Conservation (phyloP, 2,329 filamentous ascomycete genomes). For the Pseudocercospora fijiensis region DNA sequence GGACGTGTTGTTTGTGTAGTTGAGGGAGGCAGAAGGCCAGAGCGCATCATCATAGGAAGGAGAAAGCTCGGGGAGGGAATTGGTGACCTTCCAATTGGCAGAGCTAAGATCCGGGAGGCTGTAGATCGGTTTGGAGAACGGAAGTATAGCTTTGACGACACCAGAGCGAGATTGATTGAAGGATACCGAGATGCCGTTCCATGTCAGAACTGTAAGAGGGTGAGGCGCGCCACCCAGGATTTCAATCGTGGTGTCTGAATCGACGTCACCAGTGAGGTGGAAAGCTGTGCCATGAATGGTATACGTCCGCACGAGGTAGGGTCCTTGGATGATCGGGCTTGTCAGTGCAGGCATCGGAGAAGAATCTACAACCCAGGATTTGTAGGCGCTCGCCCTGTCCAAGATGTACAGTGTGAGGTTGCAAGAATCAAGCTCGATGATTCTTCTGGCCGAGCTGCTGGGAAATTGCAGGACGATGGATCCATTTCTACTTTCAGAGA, state of each 20-base stretch:
- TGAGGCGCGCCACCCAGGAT: conserved; percentile 62
- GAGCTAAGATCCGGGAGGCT: conserved; percentile 58
- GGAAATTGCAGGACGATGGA: conserved; percentile 56
- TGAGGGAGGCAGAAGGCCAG: conserved; percentile 63
- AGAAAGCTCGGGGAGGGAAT: conserved; percentile 69
- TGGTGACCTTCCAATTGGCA: conserved; percentile 66
- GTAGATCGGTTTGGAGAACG: conserved; percentile 53
- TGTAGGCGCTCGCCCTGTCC: conserved; percentile 66
- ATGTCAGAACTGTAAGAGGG: conserved; percentile 54
- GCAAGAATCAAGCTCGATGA: conserved; percentile 49
- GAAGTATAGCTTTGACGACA: conserved; percentile 53
- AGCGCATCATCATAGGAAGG: conserved; percentile 64
- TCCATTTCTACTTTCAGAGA: conserved; percentile 41
- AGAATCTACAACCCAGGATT: conserved; percentile 65
- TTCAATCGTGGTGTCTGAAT: conserved; percentile 65
- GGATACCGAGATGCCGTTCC: conserved; percentile 55
- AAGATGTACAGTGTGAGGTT: conserved; percentile 58
- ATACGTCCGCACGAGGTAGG: conserved; percentile 64
- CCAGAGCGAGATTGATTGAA: conserved; percentile 36
- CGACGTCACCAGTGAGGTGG: conserved; percentile 68
- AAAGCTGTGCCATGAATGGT: conserved; percentile 56
- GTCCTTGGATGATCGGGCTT: conserved; percentile 61
- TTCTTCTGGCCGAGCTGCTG: conserved; percentile 53
- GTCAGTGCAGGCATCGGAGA: conserved; percentile 38
- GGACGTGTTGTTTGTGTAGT: conserved; percentile 60